Evolutionary conservation across 768 basidiomycete species (phyloP).

Genomic region (Leucocoprinus sp.): DNA sequence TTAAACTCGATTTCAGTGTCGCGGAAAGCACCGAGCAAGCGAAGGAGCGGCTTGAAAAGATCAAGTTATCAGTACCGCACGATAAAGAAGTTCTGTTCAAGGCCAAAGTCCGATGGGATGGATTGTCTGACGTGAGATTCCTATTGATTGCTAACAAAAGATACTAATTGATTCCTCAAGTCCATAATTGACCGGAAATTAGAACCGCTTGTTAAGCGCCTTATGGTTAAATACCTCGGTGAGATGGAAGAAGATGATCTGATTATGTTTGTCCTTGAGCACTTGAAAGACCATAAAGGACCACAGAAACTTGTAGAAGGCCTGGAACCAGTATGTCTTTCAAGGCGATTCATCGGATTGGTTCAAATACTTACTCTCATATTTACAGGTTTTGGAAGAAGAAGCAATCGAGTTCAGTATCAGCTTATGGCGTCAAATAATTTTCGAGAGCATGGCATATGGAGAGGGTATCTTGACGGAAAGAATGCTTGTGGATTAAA

Average conservation of each 20-base stretch:
- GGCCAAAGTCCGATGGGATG: slow-evolving; percentile 87
- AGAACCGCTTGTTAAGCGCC: slow-evolving; percentile 72
- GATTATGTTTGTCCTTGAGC: slow-evolving; percentile 89
- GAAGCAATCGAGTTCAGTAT: slow-evolving; percentile 77
- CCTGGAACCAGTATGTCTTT: slow-evolving; percentile 71
- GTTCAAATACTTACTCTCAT: not conserved
- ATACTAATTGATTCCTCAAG: slow-evolving; percentile 40
- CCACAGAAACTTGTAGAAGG: slow-evolving; percentile 84
- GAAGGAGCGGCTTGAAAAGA: slow-evolving; percentile 72
- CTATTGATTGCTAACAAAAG: not conserved
- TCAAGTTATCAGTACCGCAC: slow-evolving; percentile 62
- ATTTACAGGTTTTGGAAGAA: slow-evolving; percentile 78
- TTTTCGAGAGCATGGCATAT: slow-evolving; percentile 93
- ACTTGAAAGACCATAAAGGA: slow-evolving; percentile 83
- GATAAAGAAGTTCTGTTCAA: slow-evolving; percentile 78
- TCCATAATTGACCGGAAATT: slow-evolving; percentile 77
- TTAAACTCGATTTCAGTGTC: slow-evolving; percentile 84
- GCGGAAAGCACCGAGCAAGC: slow-evolving; percentile 75
- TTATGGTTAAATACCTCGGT: slow-evolving; percentile 83
- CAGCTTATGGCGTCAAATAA: slow-evolving; percentile 84
- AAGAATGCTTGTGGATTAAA: slow-evolving; percentile 69
- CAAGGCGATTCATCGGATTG: not conserved
- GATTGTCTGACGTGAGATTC: slow-evolving; percentile 68
- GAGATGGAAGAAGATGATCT: slow-evolving; percentile 92
- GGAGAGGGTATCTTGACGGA: slow-evolving; percentile 85